Conservation (phyloP, 805 yeast species). For the Saccharomycopsis guyanensis region DNA sequence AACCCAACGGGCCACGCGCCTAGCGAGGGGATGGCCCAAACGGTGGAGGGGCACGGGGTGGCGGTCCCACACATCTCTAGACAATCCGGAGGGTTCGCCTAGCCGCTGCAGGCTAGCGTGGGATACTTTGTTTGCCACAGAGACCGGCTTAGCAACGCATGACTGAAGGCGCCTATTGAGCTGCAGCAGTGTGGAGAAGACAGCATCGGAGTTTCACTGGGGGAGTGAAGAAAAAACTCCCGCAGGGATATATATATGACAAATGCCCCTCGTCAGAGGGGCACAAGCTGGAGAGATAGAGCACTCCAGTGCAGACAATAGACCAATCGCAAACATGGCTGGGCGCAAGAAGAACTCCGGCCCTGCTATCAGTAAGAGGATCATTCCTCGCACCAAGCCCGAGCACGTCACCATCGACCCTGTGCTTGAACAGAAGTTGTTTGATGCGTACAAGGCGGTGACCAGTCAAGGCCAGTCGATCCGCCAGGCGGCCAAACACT, state of each 20-base stretch:
- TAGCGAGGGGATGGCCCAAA: too few species aligned
- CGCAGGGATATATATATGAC: background rate
- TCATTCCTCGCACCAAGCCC: constrained; percentile 14
- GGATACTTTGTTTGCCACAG: background rate
- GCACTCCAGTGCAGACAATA: too few species aligned
- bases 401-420: constrained; percentile 21
- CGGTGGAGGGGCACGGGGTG: too few species aligned
- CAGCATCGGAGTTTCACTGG: background rate
- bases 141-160: background rate
- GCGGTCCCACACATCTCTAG: background rate
- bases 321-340: too few species aligned
- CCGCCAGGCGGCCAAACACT: constrained; percentile 18
- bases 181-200: too few species aligned
- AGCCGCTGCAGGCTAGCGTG: background rate
- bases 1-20: too few species aligned
- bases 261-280: too few species aligned
- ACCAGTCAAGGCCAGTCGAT: constrained; percentile 13
- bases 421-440: constrained; percentile 15
- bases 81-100: background rate
- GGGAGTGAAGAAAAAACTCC: too few species aligned
- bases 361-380: constrained; percentile 17
- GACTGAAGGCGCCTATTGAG: too few species aligned
- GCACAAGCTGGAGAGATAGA: too few species aligned
- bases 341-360: constrained; percentile 17
- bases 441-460: constrained; percentile 19